Base-by-base conservation (phyloP, 2,329 filamentous ascomycete species). In the Aaosphaeria pasadenensis region DNA sequence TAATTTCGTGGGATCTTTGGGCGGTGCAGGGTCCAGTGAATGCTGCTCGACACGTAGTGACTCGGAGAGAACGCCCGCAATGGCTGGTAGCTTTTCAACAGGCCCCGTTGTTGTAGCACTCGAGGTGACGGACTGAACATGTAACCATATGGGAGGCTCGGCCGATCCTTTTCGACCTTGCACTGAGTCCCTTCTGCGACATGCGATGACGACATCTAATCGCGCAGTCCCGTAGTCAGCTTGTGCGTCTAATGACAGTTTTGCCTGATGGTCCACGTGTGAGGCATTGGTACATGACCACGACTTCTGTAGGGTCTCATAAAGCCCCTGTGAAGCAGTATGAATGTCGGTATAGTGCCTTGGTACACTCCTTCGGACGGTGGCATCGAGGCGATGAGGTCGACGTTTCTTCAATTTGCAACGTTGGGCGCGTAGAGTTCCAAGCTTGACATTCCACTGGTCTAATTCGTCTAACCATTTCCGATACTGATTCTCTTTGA, bases 281-380 rank as follows among this genome's bases (percentile, higher is more conserved):
- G 52, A 55, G 11, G 35, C 46, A 38, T 55, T 55, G 0, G 50
- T 50, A 38, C 52, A 55, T n/a, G 50, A 55, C 52, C 52, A 55
- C 1, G 52, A 52, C 17, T 52, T 45, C 31, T 39, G 33, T 1
- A 52, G 42, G 5, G 50, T 47, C 3, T 44, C 43, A 11, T 50
- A 45, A 1, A 52, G 36, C 7, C 42, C 42, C 30, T 48, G 39
- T 9, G 39, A 41, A n/a, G 39, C 39, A 9, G 17, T 24, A 24
- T 24, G 39, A 9, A 41, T 41, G 17, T 41, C 39, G 9, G 11
- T 28, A 28, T 11, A 41, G 11, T 28, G 11, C 39, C 17, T 41
- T 41, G 39, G 39, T 41, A 24, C 39, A 41, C 11, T 24, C 24
- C 24, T 11, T 9, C 39, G 39, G 28, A 41, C 24, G 7, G 28